A percentile compares a stretch with the other conserved stretches of the same genome.
These are phyloP conservation scores for Chaetomiaceae sp. DNA, from an alignment of 2,329 filamentous ascomycete genomes.

Conservation along the genomic window DNA sequence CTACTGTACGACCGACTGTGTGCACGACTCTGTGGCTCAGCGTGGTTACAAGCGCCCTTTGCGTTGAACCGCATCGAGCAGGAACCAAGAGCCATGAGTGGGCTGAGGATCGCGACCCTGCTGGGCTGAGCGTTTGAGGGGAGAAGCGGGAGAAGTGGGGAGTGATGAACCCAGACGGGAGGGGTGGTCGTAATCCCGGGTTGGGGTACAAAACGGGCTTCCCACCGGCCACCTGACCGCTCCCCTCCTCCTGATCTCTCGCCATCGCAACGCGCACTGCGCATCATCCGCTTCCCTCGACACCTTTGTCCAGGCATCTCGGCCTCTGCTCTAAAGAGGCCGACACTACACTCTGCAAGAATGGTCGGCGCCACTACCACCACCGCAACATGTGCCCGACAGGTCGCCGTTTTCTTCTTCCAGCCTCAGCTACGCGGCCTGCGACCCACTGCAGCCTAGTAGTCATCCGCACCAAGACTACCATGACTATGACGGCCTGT, in stretches of 20 bases:
- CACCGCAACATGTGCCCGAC: slow-evolving; percentile 19
- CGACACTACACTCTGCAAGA: slow-evolving; percentile 25
- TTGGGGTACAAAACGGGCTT: too few relatives aligned
- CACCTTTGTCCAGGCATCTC: slow-evolving; percentile 2
- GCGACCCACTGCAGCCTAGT: slow-evolving; percentile 4
- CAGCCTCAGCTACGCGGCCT: slow-evolving; percentile 17
- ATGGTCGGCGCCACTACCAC: slow-evolving; percentile 25
- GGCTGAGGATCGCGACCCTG: too few relatives aligned
- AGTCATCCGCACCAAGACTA: background rate
- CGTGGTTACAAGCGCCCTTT: too few relatives aligned
- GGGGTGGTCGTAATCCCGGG: too few relatives aligned
- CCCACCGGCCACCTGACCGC: background rate
- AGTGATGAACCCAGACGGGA: too few relatives aligned
- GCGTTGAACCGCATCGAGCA: too few relatives aligned
- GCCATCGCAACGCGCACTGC: background rate
- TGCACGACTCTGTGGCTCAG: too few relatives aligned
- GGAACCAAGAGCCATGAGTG: too few relatives aligned
- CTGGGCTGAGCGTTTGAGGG: too few relatives aligned
- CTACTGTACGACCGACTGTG: too few relatives aligned
- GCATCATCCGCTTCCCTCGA: background rate
- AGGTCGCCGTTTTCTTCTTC: slow-evolving; percentile 19
- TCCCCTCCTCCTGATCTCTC: background rate
- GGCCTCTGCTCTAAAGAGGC: slow-evolving; percentile 28
- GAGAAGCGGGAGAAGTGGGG: too few relatives aligned
- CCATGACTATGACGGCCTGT: slow-evolving; percentile 11